Evolutionary conservation across 1,139 yeast genomes (phyloP).

Genomic region (Yamadazyma kanchanaburiensis): DNA sequence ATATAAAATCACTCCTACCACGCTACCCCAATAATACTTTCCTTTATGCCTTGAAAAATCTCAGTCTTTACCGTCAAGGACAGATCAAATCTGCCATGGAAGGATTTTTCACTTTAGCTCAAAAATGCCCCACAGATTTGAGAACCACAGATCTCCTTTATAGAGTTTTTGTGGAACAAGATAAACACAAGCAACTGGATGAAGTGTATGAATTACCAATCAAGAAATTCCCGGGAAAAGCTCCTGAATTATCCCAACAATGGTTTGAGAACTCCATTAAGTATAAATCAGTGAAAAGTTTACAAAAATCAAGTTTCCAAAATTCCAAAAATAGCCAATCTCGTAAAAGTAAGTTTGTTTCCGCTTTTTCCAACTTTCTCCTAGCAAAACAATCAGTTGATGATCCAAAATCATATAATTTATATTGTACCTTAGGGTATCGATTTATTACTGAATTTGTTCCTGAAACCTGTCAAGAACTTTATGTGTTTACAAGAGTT

Average conservation of each 20-base stretch:
- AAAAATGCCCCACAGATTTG: constrained; percentile 52
- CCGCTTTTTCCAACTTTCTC: constrained; percentile 42
- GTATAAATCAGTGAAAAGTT: constrained; percentile 30
- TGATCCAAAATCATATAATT: constrained; percentile 24
- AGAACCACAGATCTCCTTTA: constrained; percentile 47
- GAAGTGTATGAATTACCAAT: constrained; percentile 54
- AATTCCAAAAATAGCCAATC: constrained; percentile 29
- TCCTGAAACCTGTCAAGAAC: constrained; percentile 57
- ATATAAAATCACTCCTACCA: constrained; percentile 47
- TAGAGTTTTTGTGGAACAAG: constrained; percentile 34
- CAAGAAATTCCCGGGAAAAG: constrained; percentile 48
- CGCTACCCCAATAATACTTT: constrained; percentile 56
- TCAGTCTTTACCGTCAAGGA: constrained; percentile 41
- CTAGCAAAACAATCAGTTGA: constrained; percentile 18
- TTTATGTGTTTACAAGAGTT: constrained; percentile 50
- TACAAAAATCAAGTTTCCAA: constrained; percentile 48
- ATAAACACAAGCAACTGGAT: constrained; percentile 32
- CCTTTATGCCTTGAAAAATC: constrained; percentile 50
- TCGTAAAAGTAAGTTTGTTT: constrained; percentile 42
- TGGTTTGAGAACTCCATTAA: constrained; percentile 45
- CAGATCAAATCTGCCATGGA: constrained; percentile 41
- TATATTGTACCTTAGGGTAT: constrained; percentile 57
- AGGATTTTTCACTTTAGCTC: constrained; percentile 38
- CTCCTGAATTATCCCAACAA: constrained; percentile 29
- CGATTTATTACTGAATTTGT: constrained; percentile 44